phyloP scores from a whole-genome alignment of 192 early-diverging fungal species.

The Allomyces macrogynus region DNA sequence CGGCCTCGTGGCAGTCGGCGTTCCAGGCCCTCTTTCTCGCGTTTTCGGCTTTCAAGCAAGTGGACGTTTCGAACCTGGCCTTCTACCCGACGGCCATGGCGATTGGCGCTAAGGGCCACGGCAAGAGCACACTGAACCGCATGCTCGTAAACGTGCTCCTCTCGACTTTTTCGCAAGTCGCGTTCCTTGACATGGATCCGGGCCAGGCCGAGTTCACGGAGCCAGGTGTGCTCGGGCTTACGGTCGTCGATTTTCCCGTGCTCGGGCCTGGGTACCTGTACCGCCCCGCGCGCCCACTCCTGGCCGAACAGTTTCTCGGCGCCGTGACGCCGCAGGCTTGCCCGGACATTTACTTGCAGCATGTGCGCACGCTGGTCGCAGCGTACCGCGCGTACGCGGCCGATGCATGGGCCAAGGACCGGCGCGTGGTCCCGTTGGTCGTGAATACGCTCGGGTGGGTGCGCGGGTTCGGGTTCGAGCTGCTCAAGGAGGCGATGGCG shows the following conservation, averaged over 20 bases:
- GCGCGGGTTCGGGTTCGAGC: neutral
- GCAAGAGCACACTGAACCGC: neutral
- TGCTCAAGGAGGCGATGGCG: neutral
- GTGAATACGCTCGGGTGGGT: neutral
- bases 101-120: neutral
- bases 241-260: neutral
- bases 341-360: neutral
- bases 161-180: neutral
- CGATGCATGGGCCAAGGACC: neutral
- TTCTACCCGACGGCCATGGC: neutral
- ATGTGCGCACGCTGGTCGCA: neutral
- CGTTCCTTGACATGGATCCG: neutral
- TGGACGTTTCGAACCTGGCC: neutral
- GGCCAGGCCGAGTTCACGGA: neutral
- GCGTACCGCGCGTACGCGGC: neutral
- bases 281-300: neutral
- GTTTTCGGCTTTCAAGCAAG: neutral
- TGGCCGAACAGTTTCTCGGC: neutral
- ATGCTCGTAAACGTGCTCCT: neutral
- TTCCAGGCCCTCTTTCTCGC: neutral
- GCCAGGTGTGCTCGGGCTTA: neutral
- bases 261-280: neutral
- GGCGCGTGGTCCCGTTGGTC: neutral
- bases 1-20: neutral
- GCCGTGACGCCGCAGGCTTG: neutral